A percentile compares a stretch with the other conserved stretches of the same genome.
Evolutionary conservation across 306 rosid genomes (phyloP).

Genomic region (Mimosa pudica): DNA sequence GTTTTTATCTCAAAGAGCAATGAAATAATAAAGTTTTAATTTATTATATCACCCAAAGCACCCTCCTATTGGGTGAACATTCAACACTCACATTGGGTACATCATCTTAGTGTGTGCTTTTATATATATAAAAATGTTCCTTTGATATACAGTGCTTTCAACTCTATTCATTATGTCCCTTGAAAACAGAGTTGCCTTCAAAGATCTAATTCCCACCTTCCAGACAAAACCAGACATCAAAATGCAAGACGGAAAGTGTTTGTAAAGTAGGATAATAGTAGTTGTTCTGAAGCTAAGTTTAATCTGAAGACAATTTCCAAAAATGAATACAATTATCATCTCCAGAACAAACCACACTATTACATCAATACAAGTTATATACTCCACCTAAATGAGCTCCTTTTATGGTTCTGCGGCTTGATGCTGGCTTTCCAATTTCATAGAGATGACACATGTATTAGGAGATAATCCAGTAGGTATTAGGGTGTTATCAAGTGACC

Average conservation of each 20-base stretch:
- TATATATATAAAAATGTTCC: not conserved
- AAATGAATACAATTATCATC: conserved; percentile 94
- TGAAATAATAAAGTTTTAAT: no score
- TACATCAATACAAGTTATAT: conserved; percentile 65
- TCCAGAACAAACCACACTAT: conserved; percentile 81
- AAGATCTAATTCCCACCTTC: conserved; percentile 12
- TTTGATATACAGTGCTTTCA: not conserved
- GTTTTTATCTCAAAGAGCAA: no score
- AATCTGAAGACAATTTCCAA: conserved; percentile 63
- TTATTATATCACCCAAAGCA: no score
- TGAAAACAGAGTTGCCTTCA: conserved; percentile 23
- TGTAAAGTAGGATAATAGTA: conserved; percentile 18
- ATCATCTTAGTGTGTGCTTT: not conserved
- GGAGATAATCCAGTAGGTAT: conserved; percentile 97
- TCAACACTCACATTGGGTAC: no score
- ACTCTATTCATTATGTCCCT: not conserved
- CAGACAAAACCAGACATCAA: conserved; percentile 27
- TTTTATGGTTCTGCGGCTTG: conserved; percentile 82
- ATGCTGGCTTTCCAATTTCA: conserved; percentile 85
- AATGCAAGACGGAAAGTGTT: conserved; percentile 18
- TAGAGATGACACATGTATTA: conserved; percentile 84
- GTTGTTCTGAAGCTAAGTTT: conserved; percentile 33
- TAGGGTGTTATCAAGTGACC: conserved; percentile 90
- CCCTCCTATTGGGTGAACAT: no score
- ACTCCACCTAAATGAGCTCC: conserved; percentile 96